phyloP scores from a whole-genome alignment of 2,329 filamentous ascomycete species.

The Byssothecium circinans region DNA sequence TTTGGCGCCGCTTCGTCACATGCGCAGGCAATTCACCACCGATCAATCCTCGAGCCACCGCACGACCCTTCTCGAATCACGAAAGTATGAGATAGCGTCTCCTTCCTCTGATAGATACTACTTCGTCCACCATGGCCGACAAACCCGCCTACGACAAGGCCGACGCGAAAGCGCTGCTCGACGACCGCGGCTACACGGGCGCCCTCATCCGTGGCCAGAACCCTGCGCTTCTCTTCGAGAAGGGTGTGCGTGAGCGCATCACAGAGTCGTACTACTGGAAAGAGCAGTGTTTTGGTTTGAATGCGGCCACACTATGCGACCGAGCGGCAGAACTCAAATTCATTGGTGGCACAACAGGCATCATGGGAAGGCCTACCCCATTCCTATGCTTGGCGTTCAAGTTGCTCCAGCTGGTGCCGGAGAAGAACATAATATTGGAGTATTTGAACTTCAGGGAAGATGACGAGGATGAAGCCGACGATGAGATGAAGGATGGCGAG shows the following conservation, averaged over 20 bases:
- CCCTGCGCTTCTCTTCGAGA: slow-evolving; percentile 93
- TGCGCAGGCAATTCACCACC: no score
- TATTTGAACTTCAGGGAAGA: slow-evolving; percentile 66
- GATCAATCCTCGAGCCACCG: background rate
- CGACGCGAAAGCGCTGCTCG: slow-evolving; percentile 76
- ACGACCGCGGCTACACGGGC: slow-evolving; percentile 82
- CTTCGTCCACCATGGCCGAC: slow-evolving; percentile 18
- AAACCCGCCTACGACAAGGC: slow-evolving; percentile 65
- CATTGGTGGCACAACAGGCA: slow-evolving; percentile 85
- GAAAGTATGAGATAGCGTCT: slow-evolving; percentile 14
- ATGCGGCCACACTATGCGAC: slow-evolving; percentile 78
- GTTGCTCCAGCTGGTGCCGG: slow-evolving; percentile 82
- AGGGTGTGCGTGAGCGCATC: slow-evolving; percentile 92
- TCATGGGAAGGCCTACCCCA: slow-evolving; percentile 81
- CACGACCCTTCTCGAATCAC: slow-evolving; percentile 5
- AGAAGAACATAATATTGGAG: slow-evolving; percentile 74
- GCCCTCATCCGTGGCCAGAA: slow-evolving; percentile 85
- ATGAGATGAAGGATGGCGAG: slow-evolving; percentile 13
- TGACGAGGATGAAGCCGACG: slow-evolving; percentile 43
- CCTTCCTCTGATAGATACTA: background rate
- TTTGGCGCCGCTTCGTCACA: background rate
- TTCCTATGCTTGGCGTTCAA: slow-evolving; percentile 96
- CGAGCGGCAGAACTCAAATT: slow-evolving; percentile 82
- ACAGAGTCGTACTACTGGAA: slow-evolving; percentile 97
- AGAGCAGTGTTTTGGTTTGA: slow-evolving; percentile 96